Percentiles rank a stretch among this genome's conserved stretches.
phyloP scores from a whole-genome alignment of 257 asterid species.

The Henckelia pumila region DNA sequence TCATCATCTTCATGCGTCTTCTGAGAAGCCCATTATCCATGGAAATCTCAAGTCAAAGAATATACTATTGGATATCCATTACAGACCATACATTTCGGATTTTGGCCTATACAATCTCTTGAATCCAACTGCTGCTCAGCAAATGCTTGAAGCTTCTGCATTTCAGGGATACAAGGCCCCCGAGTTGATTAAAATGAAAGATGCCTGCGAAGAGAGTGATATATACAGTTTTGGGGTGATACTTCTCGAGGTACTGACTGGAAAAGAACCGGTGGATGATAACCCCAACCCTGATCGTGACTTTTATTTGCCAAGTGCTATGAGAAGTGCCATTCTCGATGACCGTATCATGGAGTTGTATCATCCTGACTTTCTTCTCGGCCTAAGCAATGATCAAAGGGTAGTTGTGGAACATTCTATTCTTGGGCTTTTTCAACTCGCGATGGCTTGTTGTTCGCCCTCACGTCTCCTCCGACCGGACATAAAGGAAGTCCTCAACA shows the following conservation, averaged over 20 bases:
- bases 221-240: constrained; percentile 75
- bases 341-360: constrained; percentile 52
- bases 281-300: constrained; percentile 52
- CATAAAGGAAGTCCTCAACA: constrained; percentile 52
- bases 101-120: constrained; percentile 68
- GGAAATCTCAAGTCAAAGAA: constrained; percentile 85
- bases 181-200: constrained; percentile 76
- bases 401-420: constrained; percentile 42
- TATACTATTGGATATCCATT: constrained; percentile 52
- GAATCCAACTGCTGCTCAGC: constrained; percentile 61
- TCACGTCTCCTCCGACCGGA: constrained; percentile 67
- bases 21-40: constrained; percentile 62
- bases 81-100: constrained; percentile 68
- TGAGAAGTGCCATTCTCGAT: constrained; percentile 71
- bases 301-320: constrained; percentile 50
- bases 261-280: constrained; percentile 56
- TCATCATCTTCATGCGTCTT: constrained; percentile 58
- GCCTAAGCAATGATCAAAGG: constrained; percentile 40
- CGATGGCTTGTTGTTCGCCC: constrained; percentile 86
- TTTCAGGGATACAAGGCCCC: constrained; percentile 79
- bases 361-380: constrained; percentile 58
- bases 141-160: constrained; percentile 68
- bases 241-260: constrained; percentile 68
- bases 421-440: constrained; percentile 58
- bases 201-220: constrained; percentile 61